Percentiles rank a stretch among this genome's conserved stretches.
Evolutionary conservation across 164 flowering plant genomes (phyloP).

Genomic region (Kingdonia uniflora): DNA sequence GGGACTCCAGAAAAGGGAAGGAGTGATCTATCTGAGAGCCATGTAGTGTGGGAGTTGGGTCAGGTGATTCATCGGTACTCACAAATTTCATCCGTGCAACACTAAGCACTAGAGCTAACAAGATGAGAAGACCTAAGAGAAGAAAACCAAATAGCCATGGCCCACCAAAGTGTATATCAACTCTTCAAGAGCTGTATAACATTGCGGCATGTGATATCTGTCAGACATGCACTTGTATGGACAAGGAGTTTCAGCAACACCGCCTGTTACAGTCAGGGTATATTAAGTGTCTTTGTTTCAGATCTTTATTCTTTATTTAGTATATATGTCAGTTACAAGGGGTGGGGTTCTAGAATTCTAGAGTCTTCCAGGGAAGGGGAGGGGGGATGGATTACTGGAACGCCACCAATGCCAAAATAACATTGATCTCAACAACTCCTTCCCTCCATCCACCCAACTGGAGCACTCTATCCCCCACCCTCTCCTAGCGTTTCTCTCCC

Average conservation of each 20-base stretch:
- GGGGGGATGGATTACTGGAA: too few species aligned
- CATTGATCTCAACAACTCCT: too few species aligned
- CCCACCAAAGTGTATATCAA: constrained; percentile 79
- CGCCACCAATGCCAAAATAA: too few species aligned
- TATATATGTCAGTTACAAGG: too few species aligned
- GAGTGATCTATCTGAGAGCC: constrained; percentile 77
- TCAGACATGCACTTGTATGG: constrained; percentile 77
- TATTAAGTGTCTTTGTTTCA: too few species aligned
- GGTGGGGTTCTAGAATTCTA: too few species aligned
- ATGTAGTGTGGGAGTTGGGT: constrained; percentile 50
- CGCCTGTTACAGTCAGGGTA: constrained; percentile 79
- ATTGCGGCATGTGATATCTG: constrained; percentile 75
- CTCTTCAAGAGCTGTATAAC: constrained; percentile 89
- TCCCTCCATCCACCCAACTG: too few species aligned
- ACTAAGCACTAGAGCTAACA: constrained; percentile 51
- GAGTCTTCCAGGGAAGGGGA: too few species aligned
- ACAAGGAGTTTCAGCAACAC: constrained; percentile 50
- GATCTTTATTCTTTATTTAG: too few species aligned
- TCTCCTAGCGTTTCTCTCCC: too few species aligned
- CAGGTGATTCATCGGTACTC: constrained; percentile 69
- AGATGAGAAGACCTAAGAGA: constrained; percentile 40
- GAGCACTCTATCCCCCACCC: too few species aligned
- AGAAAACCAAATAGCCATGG: constrained; percentile 70
- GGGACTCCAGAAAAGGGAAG: constrained; percentile 82
- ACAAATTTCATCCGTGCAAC: constrained; percentile 54